These are phyloP conservation scores for Osmozyma mogii DNA, from an alignment of 805 yeast genomes.

Conservation along the genomic window DNA sequence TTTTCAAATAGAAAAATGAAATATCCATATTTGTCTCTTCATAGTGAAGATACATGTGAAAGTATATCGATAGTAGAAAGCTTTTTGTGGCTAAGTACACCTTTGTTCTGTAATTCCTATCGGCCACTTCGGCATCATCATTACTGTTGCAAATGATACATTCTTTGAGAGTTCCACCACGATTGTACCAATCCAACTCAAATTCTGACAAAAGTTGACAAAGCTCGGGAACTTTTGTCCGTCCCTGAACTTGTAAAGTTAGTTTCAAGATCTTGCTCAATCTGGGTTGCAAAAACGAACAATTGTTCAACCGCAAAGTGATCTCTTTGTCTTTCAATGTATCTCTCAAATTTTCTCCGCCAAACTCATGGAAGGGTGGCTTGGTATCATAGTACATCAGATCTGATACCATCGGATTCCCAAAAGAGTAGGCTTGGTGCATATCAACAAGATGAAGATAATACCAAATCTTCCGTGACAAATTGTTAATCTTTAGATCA, in stretches of 20 bases:
- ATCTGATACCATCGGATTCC: constrained; percentile 8
- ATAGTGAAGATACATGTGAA: constrained; percentile 13
- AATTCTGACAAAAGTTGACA: constrained; percentile 4
- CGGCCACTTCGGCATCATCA: constrained; percentile 2
- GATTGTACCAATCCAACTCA: constrained; percentile 8
- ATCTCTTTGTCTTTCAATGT: constrained; percentile 6
- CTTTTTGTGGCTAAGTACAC: constrained; percentile 9
- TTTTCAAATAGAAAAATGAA: constrained; percentile 10
- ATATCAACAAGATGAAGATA: constrained; percentile 10
- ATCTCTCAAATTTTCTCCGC: constrained; percentile 11
- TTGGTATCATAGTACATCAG: constrained; percentile 8
- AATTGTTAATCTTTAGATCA: constrained; percentile 12
- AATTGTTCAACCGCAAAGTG: constrained; percentile 6
- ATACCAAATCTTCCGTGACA: constrained; percentile 21
- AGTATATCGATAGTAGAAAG: constrained; percentile 11
- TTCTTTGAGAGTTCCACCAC: constrained; percentile 7
- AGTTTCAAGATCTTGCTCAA: constrained; percentile 5
- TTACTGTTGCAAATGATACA: constrained; percentile 3
- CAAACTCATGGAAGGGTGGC: constrained; percentile 8
- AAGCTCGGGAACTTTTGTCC: constrained; percentile 7
- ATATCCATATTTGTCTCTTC: constrained; percentile 6
- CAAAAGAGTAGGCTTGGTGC: constrained; percentile 8
- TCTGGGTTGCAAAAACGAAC: constrained; percentile 3
- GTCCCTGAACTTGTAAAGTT: constrained; percentile 5
- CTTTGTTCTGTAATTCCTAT: constrained; percentile 12